Conservation (phyloP, 2,329 filamentous ascomycete species). For the Lecanicillium sp. region DNA sequence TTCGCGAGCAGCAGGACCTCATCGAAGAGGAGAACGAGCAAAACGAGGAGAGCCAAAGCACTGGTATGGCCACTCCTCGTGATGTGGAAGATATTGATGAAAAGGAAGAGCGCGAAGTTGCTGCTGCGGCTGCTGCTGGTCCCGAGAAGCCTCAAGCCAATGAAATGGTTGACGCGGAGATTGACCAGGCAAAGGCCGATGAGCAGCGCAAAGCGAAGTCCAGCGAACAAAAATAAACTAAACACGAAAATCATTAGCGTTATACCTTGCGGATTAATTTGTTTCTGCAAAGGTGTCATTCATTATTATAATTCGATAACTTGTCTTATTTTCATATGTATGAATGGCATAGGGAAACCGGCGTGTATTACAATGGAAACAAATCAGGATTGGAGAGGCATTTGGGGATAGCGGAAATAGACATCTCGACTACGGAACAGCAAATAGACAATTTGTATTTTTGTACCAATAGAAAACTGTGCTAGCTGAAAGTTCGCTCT, state of each 20-base stretch:
- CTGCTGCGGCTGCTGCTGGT: slow-evolving; percentile 37
- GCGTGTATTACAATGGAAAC: slow-evolving; percentile 8
- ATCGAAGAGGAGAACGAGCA: slow-evolving; percentile 97
- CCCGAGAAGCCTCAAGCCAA: slow-evolving; percentile 38
- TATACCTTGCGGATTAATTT: background rate
- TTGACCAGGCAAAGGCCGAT: slow-evolving; percentile 1
- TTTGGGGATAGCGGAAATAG: slow-evolving; percentile 9
- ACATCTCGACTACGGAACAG: slow-evolving; percentile 10
- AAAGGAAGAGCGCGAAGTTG: slow-evolving; percentile 63
- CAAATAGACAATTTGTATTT: slow-evolving; percentile 9
- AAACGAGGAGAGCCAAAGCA: slow-evolving; percentile 69
- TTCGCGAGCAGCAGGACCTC: slow-evolving; percentile 96
- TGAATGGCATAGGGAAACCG: slow-evolving; percentile 8
- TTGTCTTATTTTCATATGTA: slow-evolving; percentile 11
- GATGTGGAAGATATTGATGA: slow-evolving; percentile 93
- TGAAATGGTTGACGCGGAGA: slow-evolving; percentile 48
- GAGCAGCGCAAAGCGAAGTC: background rate
- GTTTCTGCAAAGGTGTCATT: background rate
- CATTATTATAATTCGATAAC: slow-evolving; percentile 10
- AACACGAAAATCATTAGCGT: background rate
- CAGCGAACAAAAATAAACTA: slow-evolving; percentile 8
- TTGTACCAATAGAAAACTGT: background rate
- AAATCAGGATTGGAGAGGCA: slow-evolving; percentile 6
- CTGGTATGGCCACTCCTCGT: slow-evolving; percentile 65
- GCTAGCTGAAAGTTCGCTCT: no score